phyloP scores from a whole-genome alignment of 306 rosid species.

The Canavalia gladiata region DNA sequence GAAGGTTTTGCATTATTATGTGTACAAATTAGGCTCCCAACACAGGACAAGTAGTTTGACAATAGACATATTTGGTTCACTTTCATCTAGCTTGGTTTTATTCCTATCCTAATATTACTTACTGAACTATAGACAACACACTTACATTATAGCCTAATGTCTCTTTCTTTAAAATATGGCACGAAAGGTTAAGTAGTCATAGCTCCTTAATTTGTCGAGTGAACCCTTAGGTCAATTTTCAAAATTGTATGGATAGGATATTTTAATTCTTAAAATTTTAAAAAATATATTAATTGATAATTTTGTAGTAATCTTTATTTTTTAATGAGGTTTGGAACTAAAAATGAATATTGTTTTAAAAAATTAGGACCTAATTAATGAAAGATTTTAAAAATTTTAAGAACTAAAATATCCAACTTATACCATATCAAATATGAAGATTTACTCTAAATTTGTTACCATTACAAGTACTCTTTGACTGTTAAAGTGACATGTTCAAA shows the following conservation, averaged over 20 bases:
- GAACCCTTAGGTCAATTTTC: too few species aligned
- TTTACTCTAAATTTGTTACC: conserved; percentile 23
- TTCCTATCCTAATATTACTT: conserved; percentile 17
- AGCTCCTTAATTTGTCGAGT: conserved; percentile 18
- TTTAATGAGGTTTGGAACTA: too few species aligned
- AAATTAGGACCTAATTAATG: too few species aligned
- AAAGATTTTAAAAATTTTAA: too few species aligned
- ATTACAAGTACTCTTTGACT: conserved; percentile 41
- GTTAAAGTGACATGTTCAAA: conserved; percentile 48
- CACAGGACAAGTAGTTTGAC: conserved; percentile 7
- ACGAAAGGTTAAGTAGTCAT: conserved; percentile 39
- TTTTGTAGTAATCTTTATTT: too few species aligned
- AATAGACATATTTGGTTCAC: conserved; percentile 21
- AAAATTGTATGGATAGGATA: too few species aligned
- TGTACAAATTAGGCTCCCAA: conserved; percentile 12
- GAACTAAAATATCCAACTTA: too few species aligned
- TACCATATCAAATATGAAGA: too few species aligned
- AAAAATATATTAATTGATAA: too few species aligned
- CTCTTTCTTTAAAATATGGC: conserved; percentile 39
- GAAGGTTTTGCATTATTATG: conserved; percentile 21
- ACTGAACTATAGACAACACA: conserved; percentile 19
- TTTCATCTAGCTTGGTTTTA: conserved; percentile 34
- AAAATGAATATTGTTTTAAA: too few species aligned
- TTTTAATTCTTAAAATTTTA: too few species aligned
- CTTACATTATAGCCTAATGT: neutral